phyloP scores from a whole-genome alignment of 805 yeast genomes.

The Starmera caribaea region DNA sequence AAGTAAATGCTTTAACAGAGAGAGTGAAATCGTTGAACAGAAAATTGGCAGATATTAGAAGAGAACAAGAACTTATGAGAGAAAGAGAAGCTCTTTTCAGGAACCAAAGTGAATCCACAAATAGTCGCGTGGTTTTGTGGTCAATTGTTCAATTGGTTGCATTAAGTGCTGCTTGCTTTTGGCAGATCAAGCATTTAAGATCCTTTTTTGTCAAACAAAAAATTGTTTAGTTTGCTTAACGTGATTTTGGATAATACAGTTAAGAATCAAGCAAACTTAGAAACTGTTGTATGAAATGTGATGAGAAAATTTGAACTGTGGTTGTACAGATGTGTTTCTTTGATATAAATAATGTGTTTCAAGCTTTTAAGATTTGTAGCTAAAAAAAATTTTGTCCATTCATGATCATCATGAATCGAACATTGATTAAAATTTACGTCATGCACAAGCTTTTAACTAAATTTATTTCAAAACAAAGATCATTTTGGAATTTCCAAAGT shows the following conservation, averaged over 20 bases:
- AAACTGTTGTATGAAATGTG: too few relatives aligned
- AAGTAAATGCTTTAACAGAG: constrained; percentile 44
- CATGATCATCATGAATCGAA: too few relatives aligned
- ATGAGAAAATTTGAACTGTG: too few relatives aligned
- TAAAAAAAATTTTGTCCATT: too few relatives aligned
- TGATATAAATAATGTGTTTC: too few relatives aligned
- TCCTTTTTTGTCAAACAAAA: constrained; percentile 74
- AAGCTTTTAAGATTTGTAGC: too few relatives aligned
- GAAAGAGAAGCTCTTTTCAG: constrained; percentile 69
- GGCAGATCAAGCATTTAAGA: constrained; percentile 69
- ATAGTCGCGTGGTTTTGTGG: constrained; percentile 66
- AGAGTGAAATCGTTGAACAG: constrained; percentile 46
- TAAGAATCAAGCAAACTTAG: neutral
- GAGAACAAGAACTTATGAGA: constrained; percentile 61
- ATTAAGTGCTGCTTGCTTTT: constrained; percentile 56
- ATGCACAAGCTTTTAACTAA: too few relatives aligned
- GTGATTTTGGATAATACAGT: neutral
- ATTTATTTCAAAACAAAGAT: too few relatives aligned
- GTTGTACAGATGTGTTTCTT: too few relatives aligned
- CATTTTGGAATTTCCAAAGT: too few relatives aligned
- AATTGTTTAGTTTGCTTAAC: constrained; percentile 18
- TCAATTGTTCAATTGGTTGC: constrained; percentile 56
- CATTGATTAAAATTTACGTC: too few relatives aligned
- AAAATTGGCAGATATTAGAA: constrained; percentile 49
- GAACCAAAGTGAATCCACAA: constrained; percentile 62